phyloP scores from a whole-genome alignment of 345 rosid species.

The Eucalyptus erythrocorys region DNA sequence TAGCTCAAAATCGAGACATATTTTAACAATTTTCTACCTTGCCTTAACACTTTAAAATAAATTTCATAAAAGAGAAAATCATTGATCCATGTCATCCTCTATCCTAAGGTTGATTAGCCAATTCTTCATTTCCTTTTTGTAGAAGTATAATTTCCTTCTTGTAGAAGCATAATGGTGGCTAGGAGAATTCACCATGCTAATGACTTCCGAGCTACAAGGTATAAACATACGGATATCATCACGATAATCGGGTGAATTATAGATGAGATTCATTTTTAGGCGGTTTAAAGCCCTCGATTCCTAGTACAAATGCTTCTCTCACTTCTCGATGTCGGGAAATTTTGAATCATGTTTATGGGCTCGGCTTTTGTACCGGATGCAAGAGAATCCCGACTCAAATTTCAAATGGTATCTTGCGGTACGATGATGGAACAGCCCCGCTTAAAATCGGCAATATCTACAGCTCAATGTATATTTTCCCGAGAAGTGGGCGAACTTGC shows the following conservation, averaged over 20 bases:
- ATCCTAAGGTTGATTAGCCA: not conserved
- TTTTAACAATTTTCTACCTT: too few relatives aligned
- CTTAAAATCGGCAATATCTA: not conserved
- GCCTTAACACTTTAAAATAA: fast-evolving
- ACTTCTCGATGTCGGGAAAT: not conserved
- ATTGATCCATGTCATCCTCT: not conserved
- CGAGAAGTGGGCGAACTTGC: not conserved
- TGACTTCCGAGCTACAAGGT: fast-evolving
- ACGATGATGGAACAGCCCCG: not conserved
- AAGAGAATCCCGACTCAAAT: not conserved
- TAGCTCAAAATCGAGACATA: too few relatives aligned
- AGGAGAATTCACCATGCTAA: not conserved
- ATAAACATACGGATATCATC: too few relatives aligned
- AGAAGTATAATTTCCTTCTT: not conserved
- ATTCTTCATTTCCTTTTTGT: fast-evolving
- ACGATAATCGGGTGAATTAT: fast-evolving
- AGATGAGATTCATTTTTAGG: too few relatives aligned
- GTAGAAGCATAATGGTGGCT: not conserved
- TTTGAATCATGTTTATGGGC: not conserved
- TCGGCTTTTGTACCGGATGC: not conserved
- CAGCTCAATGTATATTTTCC: not conserved
- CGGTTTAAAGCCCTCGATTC: fast-evolving
- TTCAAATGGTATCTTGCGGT: not conserved
- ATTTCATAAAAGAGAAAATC: not conserved
- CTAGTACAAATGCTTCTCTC: not conserved